phyloP scores from a whole-genome alignment of 805 yeast species.

The Lachancea quebecensis region DNA sequence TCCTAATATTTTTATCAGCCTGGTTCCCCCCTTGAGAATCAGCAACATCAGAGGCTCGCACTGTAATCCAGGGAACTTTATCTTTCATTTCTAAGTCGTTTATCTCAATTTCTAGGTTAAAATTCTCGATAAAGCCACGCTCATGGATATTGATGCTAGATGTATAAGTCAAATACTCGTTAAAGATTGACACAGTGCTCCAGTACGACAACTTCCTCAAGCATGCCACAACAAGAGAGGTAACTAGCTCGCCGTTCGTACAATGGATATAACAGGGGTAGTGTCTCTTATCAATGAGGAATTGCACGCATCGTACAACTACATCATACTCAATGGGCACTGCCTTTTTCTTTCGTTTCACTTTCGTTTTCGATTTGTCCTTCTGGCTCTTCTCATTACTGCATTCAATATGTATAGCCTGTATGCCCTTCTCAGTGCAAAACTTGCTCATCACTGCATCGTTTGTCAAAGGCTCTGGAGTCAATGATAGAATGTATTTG shows the following conservation, averaged over 20 bases:
- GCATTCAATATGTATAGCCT: conserved; percentile 60
- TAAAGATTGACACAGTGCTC: conserved; percentile 82
- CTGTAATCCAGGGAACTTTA: conserved; percentile 32
- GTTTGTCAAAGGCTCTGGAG: conserved; percentile 65
- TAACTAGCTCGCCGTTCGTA: conserved; percentile 81
- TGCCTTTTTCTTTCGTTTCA: conserved; percentile 75
- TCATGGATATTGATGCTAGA: conserved; percentile 78
- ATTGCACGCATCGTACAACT: conserved; percentile 52
- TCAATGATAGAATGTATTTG: conserved; percentile 67
- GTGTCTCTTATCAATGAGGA: conserved; percentile 49
- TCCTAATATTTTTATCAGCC: conserved; percentile 8
- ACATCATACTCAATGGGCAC: conserved; percentile 70
- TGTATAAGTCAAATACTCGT: conserved; percentile 73
- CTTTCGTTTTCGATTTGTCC: conserved; percentile 27
- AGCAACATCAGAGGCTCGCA: conserved; percentile 14
- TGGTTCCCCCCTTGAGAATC: conserved; percentile 1
- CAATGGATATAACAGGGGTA: conserved; percentile 83
- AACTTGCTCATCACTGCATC: conserved; percentile 48
- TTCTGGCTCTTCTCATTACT: conserved; percentile 36
- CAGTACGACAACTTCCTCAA: conserved; percentile 75
- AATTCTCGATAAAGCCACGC: conserved; percentile 74
- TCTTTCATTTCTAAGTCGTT: conserved; percentile 30
- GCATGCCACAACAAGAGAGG: conserved; percentile 80
- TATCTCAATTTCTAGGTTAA: conserved; percentile 56
- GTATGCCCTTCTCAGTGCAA: conserved; percentile 48